These are phyloP conservation scores for Schizothecium vesticola DNA, from an alignment of 495 filamentous ascomycete genomes.

Conservation along the genomic window DNA sequence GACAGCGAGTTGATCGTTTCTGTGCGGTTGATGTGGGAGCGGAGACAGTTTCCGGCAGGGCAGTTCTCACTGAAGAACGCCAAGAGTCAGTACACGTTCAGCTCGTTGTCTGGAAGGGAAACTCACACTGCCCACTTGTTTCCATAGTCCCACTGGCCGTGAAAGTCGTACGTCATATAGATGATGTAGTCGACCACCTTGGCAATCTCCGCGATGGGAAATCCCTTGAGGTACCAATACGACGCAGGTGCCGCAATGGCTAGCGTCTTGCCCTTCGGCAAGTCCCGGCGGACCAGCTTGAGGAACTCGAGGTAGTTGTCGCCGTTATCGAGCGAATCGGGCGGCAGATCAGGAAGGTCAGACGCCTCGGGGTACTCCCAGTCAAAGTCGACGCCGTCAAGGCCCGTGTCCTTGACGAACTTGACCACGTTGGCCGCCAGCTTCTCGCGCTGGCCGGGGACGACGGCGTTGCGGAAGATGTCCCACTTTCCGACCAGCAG, in stretches of 20 bases:
- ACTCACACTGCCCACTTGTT: conserved; percentile 5
- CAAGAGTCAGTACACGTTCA: neutral
- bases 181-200: conserved; percentile 28
- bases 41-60: conserved; percentile 32
- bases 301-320: conserved; percentile 23
- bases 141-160: conserved; percentile 21
- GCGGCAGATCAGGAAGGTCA: conserved; percentile 27
- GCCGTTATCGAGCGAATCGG: conserved; percentile 15
- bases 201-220: conserved; percentile 25
- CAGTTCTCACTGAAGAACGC: neutral
- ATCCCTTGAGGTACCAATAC: conserved; percentile 28
- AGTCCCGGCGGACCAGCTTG: neutral
- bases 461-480: conserved; percentile 23
- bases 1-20: conserved; percentile 35
- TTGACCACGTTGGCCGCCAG: conserved; percentile 25
- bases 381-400: conserved; percentile 38
- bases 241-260: conserved; percentile 27
- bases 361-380: conserved; percentile 40
- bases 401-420: conserved; percentile 22
- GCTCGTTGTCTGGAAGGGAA: too few relatives aligned
- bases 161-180: conserved; percentile 31
- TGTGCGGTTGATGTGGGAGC: conserved; percentile 39
- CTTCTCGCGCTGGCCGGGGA: conserved; percentile 16
- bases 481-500: neutral
- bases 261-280: conserved; percentile 22